These are phyloP conservation scores for Candida pseudofarinosa DNA, from an alignment of 805 yeast species.

Conservation along the genomic window DNA sequence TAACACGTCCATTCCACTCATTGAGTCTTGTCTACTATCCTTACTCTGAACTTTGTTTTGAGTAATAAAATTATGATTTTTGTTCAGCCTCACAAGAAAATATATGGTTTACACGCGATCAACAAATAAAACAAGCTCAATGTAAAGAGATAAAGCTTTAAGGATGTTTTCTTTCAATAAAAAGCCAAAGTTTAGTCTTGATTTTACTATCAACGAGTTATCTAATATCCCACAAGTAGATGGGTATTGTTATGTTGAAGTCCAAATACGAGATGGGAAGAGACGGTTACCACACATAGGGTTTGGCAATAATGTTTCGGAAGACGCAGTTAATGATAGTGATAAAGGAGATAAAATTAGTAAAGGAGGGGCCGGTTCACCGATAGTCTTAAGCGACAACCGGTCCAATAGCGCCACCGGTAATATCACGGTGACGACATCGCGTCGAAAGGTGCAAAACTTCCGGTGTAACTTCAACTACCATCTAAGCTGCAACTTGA, in stretches of 20 bases:
- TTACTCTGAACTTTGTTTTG: background rate
- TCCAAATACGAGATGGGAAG: conserved; percentile 54
- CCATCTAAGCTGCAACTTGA: conserved; percentile 31
- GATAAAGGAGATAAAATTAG: background rate
- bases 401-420: conserved; percentile 1
- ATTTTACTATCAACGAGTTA: conserved; percentile 59
- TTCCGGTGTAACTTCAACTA: conserved; percentile 38
- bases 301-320: background rate
- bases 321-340: background rate
- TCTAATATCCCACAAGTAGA: conserved; percentile 80
- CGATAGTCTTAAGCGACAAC: background rate
- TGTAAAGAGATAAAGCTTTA: background rate
- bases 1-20: background rate
- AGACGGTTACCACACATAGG: conserved; percentile 4
- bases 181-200: conserved; percentile 61
- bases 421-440: conserved; percentile 26
- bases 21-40: background rate
- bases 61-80: background rate
- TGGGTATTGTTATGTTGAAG: conserved; percentile 63
- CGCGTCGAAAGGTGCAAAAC: conserved; percentile 30
- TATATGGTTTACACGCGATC: background rate
- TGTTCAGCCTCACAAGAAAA: background rate
- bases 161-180: conserved; percentile 14
- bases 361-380: background rate
- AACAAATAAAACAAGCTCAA: background rate